These are phyloP conservation scores for Leccinum fibrillosum DNA, from an alignment of 768 basidiomycete species.

Conservation along the genomic window DNA sequence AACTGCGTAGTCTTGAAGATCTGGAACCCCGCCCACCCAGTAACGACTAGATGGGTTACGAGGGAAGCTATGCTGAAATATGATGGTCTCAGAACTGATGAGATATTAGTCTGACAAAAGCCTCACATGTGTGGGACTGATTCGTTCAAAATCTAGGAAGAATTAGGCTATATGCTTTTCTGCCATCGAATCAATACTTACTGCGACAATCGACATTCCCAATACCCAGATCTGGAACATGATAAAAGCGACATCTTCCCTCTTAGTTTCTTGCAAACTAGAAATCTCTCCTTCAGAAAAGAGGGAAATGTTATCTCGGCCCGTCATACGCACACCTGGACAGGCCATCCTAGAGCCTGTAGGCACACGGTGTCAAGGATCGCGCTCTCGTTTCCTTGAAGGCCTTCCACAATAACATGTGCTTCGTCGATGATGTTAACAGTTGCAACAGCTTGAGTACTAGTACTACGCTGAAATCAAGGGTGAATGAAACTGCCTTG, in stretches of 20 bases:
- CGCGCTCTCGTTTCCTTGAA: conserved; percentile 34
- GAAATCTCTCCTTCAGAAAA: background rate
- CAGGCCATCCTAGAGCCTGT: conserved; percentile 65
- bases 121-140: conserved; percentile 70
- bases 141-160: conserved; percentile 51
- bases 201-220: conserved; percentile 71
- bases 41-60: conserved; percentile 69
- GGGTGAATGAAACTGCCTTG: background rate
- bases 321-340: conserved; percentile 51
- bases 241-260: conserved; percentile 77
- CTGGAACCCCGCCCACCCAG: conserved; percentile 70
- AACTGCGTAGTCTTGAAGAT: conserved; percentile 59
- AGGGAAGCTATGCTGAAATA: conserved; percentile 53
- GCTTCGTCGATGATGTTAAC: conserved; percentile 22
- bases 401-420: conserved; percentile 32
- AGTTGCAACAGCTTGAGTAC: conserved; percentile 11
- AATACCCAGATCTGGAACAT: conserved; percentile 79
- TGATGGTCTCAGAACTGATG: background rate
- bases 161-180: background rate
- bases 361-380: conserved; percentile 50
- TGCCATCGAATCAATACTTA: conserved; percentile 25
- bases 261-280: conserved; percentile 68
- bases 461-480: conserved; percentile 3
- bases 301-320: background rate
- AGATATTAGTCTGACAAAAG: background rate